Base-by-base conservation (phyloP, 2,329 filamentous ascomycete species). In the Elsinoe fawcettii region DNA sequence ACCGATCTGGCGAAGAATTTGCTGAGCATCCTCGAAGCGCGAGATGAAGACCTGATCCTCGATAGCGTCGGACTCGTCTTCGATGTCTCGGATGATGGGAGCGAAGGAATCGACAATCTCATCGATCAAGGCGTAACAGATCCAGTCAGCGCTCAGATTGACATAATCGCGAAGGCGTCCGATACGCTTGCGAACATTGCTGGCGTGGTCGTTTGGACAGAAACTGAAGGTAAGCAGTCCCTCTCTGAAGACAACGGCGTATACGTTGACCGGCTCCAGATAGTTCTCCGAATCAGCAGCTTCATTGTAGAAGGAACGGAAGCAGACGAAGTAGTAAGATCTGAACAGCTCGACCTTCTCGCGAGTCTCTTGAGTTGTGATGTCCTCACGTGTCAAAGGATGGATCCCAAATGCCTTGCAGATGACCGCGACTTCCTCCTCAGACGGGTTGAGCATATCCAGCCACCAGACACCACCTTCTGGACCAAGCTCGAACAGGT, bases 301-400 rank as follows among this genome's bases (percentile, higher is more conserved):
- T 63, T 89, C 78, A 56, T 92, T 87, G 64, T 83, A 87, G 76
- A 97, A 99, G 1, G 91, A 96, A 55, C 92, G 85, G 80, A 97
- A 99, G 71, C 89, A 95, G 53, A 96, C 89, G 71, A 99, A 97
- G 74, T 99, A 99, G 75, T 99, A 99, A 41, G 90, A 90, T 22
- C 89, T 88, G 75, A 99, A 99, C 22, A 99, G 80, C 73, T 99
- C 93, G 57, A 99, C 96, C 77, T 99, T 99, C 75, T 99, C 93
- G 43, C 93, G 90, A 9, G 91, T 87, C 73, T 99, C 93, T 69
- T 96, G 90, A 0, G 89, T 95, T 60, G 86, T 86, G 64, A 99
- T 96, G 76, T 99, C 93, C 72, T 99, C 93, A 37, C 92, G 88
- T 0, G 93, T 99, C 71, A 99, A 77, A 32, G 92, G 92, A 72